Conservation (phyloP, 768 basidiomycete species). For the Macrocybe gigantea region DNA sequence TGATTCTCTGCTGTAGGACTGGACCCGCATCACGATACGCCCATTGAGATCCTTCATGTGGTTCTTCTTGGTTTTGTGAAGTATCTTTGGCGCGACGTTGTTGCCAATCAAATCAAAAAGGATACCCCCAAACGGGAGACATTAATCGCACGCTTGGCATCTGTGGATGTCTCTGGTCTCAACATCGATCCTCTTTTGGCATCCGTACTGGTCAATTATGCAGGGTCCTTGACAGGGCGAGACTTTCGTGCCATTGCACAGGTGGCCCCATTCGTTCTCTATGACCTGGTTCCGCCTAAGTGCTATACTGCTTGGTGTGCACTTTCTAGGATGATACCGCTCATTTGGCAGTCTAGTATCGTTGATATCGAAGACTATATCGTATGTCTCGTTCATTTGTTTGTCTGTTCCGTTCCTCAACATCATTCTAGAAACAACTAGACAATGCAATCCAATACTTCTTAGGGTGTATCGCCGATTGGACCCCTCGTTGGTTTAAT, state of each 20-base stretch:
- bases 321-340: slow-evolving; percentile 23
- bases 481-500: slow-evolving; percentile 29
- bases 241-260: slow-evolving; percentile 28
- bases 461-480: slow-evolving; percentile 21
- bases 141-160: not conserved
- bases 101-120: slow-evolving; percentile 16
- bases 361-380: slow-evolving; percentile 23
- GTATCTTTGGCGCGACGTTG: slow-evolving; percentile 39
- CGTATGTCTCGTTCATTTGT: no score
- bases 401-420: no score
- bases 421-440: no score
- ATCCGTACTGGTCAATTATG: slow-evolving; percentile 19
- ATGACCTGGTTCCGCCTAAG: slow-evolving; percentile 27
- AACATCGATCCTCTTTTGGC: not conserved
- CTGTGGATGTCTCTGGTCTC: not conserved
- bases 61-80: slow-evolving; percentile 41
- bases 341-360: slow-evolving; percentile 37
- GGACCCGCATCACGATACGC: slow-evolving; percentile 36
- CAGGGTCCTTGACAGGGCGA: slow-evolving; percentile 28
- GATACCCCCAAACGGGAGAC: slow-evolving; percentile 15
- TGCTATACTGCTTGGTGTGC: slow-evolving; percentile 27
- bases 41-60: slow-evolving; percentile 39
- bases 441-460: slow-evolving; percentile 27
- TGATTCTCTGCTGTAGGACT: slow-evolving; percentile 19
- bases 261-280: slow-evolving; percentile 28